Percentiles rank a stretch among this genome's conserved stretches.
phyloP scores from a whole-genome alignment of 75 land plant genomes.

The Cupressus sempervirens region DNA sequence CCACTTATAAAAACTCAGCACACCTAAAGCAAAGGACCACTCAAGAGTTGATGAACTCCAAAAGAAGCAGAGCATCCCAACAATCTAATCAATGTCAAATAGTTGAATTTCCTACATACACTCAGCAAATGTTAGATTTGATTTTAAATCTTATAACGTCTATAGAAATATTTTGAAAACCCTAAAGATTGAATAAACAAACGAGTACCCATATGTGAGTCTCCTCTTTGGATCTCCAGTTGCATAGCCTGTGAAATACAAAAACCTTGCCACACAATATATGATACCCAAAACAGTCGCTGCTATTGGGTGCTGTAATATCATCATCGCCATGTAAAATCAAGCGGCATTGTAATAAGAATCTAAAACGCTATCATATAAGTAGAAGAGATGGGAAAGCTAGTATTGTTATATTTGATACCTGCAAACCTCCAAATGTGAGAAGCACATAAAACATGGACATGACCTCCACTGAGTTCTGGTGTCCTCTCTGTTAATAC shows the following conservation, averaged over 20 bases:
- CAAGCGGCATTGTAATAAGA: neutral
- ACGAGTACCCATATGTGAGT: constrained; percentile 41
- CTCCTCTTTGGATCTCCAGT: constrained; percentile 52
- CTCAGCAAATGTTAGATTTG: neutral
- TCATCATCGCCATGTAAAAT: neutral
- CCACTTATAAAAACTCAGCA: neutral
- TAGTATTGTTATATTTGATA: neutral
- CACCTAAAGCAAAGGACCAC: neutral
- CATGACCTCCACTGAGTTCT: constrained; percentile 70
- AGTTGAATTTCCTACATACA: constrained; percentile 10
- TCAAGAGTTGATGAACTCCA: neutral
- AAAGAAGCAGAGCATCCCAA: constrained; percentile 6
- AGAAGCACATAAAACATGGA: constrained; percentile 55
- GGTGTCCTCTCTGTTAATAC: constrained; percentile 72
- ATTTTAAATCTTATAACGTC: neutral
- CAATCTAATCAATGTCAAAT: neutral
- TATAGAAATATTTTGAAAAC: neutral
- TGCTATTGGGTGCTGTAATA: constrained; percentile 36
- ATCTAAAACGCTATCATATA: neutral
- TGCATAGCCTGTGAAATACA: constrained; percentile 76
- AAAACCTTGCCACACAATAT: constrained; percentile 36
- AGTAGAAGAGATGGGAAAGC: neutral
- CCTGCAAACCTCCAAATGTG: constrained; percentile 64
- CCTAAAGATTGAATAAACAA: neutral
- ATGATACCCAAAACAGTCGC: constrained; percentile 41